Evolutionary conservation across 1,284 basidiomycete species (phyloP), one percentile per base, ranked within the genome.

Genomic region (Malassezia globosa): DNA sequence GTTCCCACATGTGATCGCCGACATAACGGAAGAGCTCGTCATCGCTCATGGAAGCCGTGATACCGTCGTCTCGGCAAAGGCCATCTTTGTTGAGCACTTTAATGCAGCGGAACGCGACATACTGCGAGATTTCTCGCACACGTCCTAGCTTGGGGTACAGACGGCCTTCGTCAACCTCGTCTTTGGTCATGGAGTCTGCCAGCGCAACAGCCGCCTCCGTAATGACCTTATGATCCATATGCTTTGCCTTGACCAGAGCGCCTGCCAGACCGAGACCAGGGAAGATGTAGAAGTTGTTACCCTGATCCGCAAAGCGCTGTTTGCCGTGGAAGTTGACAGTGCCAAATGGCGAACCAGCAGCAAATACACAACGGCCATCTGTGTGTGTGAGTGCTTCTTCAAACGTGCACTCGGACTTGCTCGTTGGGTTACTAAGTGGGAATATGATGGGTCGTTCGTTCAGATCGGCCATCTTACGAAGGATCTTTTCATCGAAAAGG

Each of bases 381-480:
- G 73, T 83, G 74, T 83, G 81, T 46, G 79, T 75, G 48, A 94
- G 80, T 1, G 88, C 87, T 58, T 90, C 84, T 51, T 82, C 76
- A 72, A 88, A 94, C 25, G 75, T 73, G 60, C 73, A 74, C 61
- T 83, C 82, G 66, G 84, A 84, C 37, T 88, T 80, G 40, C 79
- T 77, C 39, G 86, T 83, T 24, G 90, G 90, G 75, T 95, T 96
- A 27, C 85, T 88, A n/a, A 95, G 81, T 40, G 90, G 87, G 79
- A 95, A 94, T 72, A 95, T 82, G 76, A 94, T 90, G 22, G 90
- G 89, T 19, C 82, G 80, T 18, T 80, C 76, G 75, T 92, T 94
- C 60, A 85, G 77, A 41, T 79, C 77, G n/a, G 83, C 81, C 87
- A 96, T 90, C 10, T 79, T 76, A 60, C 80, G 76, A 54, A 95